These are phyloP conservation scores for Triticum aestivum DNA, from an alignment of 176 grass and related monocot species.

Conservation along the genomic window IWGSC_CS_RefSeq_v2.1 NC_057799.1:620321196-620321695, in stretches of 20 bases:
- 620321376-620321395: slow-evolving; percentile 29
- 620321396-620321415: slow-evolving; percentile 4
- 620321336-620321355: slow-evolving; percentile 89
- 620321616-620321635: slow-evolving; percentile 31
- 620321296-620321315: slow-evolving; percentile 93
- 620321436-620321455: not conserved
- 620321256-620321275: not conserved
- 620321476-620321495: slow-evolving; percentile 40
- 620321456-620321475: not conserved
- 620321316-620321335: slow-evolving; percentile 67
- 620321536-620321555: slow-evolving; percentile 81
- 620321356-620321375: slow-evolving; percentile 89
- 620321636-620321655: slow-evolving; percentile 89
- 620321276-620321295: slow-evolving; percentile 98
- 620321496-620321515: slow-evolving; percentile 98
- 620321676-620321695: slow-evolving; percentile 88
- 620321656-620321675: slow-evolving; percentile 79
- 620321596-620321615: not conserved
- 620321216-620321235: slow-evolving; percentile 1
- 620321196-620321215: slow-evolving; percentile 12
- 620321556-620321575: slow-evolving; percentile 67
- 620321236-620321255: not conserved
- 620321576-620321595: not conserved
- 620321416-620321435: not conserved
- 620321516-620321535: slow-evolving; percentile 98